Evolutionary conservation across 2,329 filamentous ascomycete genomes (phyloP).

Genomic region (Macroventuria anomochaeta): DNA sequence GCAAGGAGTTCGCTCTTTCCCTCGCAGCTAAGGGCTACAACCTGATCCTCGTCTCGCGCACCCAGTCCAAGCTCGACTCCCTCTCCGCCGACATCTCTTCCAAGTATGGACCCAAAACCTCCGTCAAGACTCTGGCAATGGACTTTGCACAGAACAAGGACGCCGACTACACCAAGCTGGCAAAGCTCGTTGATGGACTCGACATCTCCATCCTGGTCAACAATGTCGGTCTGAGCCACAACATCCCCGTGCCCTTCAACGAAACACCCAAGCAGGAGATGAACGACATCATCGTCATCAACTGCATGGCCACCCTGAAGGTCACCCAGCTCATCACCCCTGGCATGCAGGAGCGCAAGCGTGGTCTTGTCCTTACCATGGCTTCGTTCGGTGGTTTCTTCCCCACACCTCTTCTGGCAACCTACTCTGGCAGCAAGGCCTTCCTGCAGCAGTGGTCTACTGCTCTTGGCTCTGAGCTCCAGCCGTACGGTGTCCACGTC

Average conservation of each 20-base stretch:
- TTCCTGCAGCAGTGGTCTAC: constrained; percentile 97
- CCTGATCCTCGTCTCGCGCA: constrained; percentile 91
- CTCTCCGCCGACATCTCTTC: constrained; percentile 77
- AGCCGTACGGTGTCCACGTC: constrained; percentile 81
- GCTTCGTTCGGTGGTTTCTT: constrained; percentile 93
- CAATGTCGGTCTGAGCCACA: constrained; percentile 95
- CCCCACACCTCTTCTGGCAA: constrained; percentile 89
- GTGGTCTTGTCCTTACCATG: constrained; percentile 94
- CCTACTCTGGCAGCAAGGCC: constrained; percentile 96
- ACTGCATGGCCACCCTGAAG: constrained; percentile 88
- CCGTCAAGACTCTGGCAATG: constrained; percentile 85
- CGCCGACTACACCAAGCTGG: constrained; percentile 77
- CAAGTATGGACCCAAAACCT: constrained; percentile 68
- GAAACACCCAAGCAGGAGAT: constrained; percentile 82
- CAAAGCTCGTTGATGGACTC: constrained; percentile 70
- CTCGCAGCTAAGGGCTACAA: constrained; percentile 93
- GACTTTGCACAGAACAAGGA: constrained; percentile 85
- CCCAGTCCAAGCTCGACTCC: constrained; percentile 84
- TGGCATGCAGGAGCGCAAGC: constrained; percentile 81
- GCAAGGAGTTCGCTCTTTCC: constrained; percentile 93
- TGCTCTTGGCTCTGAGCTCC: constrained; percentile 82
- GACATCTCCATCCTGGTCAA: constrained; percentile 91
- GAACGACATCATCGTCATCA: constrained; percentile 90
- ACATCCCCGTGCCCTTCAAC: constrained; percentile 87
- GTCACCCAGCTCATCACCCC: constrained; percentile 86